Percentiles rank a stretch among this genome's conserved stretches.
phyloP scores from a whole-genome alignment of 2,329 filamentous ascomycete genomes.

The Penicillium oxalicum region DNA sequence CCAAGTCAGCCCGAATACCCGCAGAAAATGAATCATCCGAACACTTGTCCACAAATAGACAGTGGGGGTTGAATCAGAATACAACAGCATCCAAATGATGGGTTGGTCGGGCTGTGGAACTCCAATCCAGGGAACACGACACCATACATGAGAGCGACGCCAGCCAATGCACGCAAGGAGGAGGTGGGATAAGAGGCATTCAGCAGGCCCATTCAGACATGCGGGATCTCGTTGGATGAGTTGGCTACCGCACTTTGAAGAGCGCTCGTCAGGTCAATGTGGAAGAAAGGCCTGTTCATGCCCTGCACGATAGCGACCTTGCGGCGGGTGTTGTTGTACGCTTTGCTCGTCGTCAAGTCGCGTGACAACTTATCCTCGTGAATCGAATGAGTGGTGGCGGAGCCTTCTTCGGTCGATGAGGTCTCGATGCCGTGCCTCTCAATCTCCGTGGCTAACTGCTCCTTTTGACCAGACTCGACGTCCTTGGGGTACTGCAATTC shows the following conservation, averaged over 20 bases:
- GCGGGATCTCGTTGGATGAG: conserved; percentile 45
- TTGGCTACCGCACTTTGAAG: conserved; percentile 82
- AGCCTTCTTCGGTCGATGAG: conserved; percentile 18
- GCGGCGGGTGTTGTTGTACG: conserved; percentile 30
- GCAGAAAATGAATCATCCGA: too few species aligned
- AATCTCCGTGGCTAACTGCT: conserved; percentile 24
- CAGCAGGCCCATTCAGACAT: conserved; percentile 1
- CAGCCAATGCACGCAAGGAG: conserved; percentile 9
- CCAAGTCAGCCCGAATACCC: too few species aligned
- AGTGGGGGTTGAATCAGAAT: background rate
- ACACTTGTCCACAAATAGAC: background rate
- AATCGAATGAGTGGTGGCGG: conserved; percentile 21
- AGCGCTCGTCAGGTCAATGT: conserved; percentile 84
- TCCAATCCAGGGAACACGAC: conserved; percentile 17
- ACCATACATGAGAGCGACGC: conserved; percentile 11
- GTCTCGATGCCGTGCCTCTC: conserved; percentile 28
- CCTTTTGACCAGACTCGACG: conserved; percentile 29
- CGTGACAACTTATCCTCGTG: conserved; percentile 39
- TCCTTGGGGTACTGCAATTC: conserved; percentile 24
- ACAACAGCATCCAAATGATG: background rate
- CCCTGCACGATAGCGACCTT: conserved; percentile 67
- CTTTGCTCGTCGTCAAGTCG: conserved; percentile 46
- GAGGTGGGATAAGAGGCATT: background rate
- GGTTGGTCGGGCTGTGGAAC: conserved; percentile 3
- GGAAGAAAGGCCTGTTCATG: conserved; percentile 87